Conservation (phyloP, 83 land plant genomes). For the Diphasiastrum complanatum region DNA sequence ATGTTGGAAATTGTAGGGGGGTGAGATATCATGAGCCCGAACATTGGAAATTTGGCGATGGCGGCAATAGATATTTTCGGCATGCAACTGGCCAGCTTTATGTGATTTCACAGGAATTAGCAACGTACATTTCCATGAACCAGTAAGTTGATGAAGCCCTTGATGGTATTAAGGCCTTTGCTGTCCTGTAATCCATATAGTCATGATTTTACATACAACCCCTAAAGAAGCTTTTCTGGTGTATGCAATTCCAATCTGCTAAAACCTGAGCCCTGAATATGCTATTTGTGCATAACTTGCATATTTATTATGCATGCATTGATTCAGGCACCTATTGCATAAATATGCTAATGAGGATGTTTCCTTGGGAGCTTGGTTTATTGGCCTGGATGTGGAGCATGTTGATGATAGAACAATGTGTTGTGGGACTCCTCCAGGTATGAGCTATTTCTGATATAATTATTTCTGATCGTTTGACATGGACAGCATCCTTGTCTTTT, state of each 20-base stretch:
- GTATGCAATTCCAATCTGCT: no score
- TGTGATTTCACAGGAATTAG: conserved; percentile 13
- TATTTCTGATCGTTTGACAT: no score
- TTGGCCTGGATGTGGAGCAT: background rate
- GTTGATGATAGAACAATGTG: background rate
- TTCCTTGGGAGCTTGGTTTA: background rate
- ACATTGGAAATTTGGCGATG: conserved; percentile 16
- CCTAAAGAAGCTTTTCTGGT: background rate
- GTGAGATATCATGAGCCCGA: conserved; percentile 18
- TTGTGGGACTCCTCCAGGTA: background rate
- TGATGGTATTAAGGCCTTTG: background rate
- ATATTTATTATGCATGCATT: no score
- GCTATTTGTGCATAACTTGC: no score
- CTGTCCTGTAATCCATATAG: no score
- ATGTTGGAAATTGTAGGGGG: no score
- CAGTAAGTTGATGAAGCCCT: background rate
- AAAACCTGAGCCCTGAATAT: no score
- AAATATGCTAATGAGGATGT: conserved; percentile 1
- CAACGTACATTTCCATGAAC: conserved; percentile 4
- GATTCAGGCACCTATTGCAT: background rate
- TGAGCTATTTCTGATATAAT: no score
- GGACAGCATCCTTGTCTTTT: no score
- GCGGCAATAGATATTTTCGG: conserved; percentile 10
- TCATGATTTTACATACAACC: background rate
- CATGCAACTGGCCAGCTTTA: conserved; percentile 23